Conservation (phyloP, 306 rosid genomes). For the Pyrus pyrifolia region DNA sequence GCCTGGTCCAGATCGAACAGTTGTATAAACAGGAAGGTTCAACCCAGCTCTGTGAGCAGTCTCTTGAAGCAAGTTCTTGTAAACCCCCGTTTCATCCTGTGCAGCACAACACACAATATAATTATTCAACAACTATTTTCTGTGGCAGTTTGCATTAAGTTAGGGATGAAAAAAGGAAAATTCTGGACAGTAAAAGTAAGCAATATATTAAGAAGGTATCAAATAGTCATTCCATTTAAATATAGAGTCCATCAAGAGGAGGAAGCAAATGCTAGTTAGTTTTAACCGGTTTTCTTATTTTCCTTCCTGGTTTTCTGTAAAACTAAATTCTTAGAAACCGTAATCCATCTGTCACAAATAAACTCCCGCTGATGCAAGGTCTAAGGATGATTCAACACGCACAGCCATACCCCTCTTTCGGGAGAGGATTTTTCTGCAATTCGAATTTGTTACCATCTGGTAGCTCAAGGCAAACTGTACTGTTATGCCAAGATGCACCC, state of each 20-base stretch:
- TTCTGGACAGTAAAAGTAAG: neutral
- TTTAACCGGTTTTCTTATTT: neutral
- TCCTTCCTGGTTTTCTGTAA: neutral
- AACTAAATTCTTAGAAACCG: neutral
- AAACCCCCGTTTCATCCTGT: conserved; percentile 80
- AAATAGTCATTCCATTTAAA: neutral
- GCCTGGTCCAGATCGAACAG: conserved; percentile 62
- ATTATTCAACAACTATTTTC: neutral
- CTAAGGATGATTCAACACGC: neutral
- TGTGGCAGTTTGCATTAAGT: neutral
- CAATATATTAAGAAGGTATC: neutral
- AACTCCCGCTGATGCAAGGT: neutral
- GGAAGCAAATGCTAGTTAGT: neutral
- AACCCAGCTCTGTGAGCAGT: conserved; percentile 88
- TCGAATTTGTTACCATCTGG: too few species aligned
- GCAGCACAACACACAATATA: neutral
- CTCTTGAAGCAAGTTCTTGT: conserved; percentile 85
- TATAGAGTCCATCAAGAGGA: too few species aligned
- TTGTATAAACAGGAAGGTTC: conserved; percentile 65
- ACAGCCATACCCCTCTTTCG: neutral
- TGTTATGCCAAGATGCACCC: neutral
- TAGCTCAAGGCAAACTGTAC: too few species aligned
- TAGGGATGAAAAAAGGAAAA: neutral
- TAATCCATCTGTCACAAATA: neutral
- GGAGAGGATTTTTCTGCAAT: too few species aligned